Evolutionary conservation across 768 basidiomycete genomes (phyloP).

Genomic region (Russula brevipes): DNA sequence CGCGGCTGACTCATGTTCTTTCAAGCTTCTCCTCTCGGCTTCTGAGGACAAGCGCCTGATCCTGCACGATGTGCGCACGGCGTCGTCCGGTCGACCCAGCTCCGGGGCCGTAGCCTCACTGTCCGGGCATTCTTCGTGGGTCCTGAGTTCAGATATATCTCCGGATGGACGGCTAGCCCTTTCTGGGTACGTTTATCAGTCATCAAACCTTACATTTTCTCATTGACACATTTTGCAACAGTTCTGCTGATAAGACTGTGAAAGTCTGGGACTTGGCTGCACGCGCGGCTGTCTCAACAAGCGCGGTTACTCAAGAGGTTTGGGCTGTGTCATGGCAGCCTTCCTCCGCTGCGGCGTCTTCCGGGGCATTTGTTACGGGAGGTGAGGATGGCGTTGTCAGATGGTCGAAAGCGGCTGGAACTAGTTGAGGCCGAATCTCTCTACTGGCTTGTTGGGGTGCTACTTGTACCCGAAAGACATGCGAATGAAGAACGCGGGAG

Average conservation of each 20-base stretch:
- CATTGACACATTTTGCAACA: slow-evolving; percentile 29
- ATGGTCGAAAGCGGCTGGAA: slow-evolving; percentile 75
- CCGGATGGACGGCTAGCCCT: slow-evolving; percentile 74
- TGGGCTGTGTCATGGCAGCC: slow-evolving; percentile 84
- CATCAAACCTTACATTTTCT: slow-evolving; percentile 2
- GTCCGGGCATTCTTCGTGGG: slow-evolving; percentile 89
- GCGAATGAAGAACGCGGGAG: neutral
- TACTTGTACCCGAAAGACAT: neutral
- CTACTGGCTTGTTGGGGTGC: neutral
- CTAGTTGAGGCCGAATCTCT: slow-evolving; percentile 28
- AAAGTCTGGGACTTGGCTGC: slow-evolving; percentile 84
- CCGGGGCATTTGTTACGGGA: slow-evolving; percentile 67
- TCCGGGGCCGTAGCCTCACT: slow-evolving; percentile 80
- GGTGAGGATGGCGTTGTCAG: slow-evolving; percentile 69
- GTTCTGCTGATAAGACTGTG: slow-evolving; percentile 80
- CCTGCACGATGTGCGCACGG: slow-evolving; percentile 81
- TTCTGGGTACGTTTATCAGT: slow-evolving; percentile 58
- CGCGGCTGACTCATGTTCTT: neutral
- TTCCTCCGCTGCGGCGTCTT: slow-evolving; percentile 47
- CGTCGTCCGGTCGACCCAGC: slow-evolving; percentile 52
- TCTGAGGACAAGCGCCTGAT: slow-evolving; percentile 92
- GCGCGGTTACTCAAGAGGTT: slow-evolving; percentile 74
- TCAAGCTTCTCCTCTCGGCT: slow-evolving; percentile 77
- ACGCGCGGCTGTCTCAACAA: slow-evolving; percentile 67
- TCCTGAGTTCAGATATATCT: slow-evolving; percentile 75